phyloP scores from a whole-genome alignment of 2,329 filamentous ascomycete species.

The Fusarium incarnatum region DNA sequence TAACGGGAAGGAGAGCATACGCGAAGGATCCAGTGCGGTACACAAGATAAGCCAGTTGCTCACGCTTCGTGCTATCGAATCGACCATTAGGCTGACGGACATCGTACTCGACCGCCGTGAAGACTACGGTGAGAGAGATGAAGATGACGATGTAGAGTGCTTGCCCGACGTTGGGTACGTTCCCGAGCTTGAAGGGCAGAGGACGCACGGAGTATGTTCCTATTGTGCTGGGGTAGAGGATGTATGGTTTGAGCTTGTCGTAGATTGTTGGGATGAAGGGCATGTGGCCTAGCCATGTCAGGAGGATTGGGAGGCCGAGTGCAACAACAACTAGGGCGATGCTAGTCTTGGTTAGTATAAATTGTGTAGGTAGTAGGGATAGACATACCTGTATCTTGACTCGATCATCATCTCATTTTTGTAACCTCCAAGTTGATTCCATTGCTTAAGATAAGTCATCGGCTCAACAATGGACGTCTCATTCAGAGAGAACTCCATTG shows the following conservation, averaged over 20 bases:
- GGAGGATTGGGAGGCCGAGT: slow-evolving; percentile 6
- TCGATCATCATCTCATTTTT: slow-evolving; percentile 17
- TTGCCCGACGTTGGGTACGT: slow-evolving; percentile 10
- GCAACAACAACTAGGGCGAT: slow-evolving; percentile 4
- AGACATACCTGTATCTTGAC: slow-evolving; percentile 7
- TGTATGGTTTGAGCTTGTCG: slow-evolving; percentile 20
- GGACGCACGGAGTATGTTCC: slow-evolving; percentile 18
- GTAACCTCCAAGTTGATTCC: slow-evolving; percentile 2
- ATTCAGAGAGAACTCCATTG: neutral
- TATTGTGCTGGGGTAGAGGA: slow-evolving; percentile 20
- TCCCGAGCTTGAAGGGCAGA: slow-evolving; percentile 10
- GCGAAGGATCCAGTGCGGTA: slow-evolving; percentile 17
- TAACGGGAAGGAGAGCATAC: slow-evolving; percentile 1
- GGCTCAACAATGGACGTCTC: neutral
- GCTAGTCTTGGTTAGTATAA: accelerated
- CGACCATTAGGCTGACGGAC: slow-evolving; percentile 2
- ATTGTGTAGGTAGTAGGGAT: accelerated
- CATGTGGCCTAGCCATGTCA: slow-evolving; percentile 10
- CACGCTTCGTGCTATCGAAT: neutral
- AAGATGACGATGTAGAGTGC: slow-evolving; percentile 4
- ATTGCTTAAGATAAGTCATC: neutral
- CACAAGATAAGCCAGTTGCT: neutral
- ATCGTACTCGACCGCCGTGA: neutral
- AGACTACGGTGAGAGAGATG: neutral
- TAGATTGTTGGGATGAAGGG: slow-evolving; percentile 8